Evolutionary conservation across 306 rosid genomes (phyloP).

Genomic region (Cajanus cajan): DNA sequence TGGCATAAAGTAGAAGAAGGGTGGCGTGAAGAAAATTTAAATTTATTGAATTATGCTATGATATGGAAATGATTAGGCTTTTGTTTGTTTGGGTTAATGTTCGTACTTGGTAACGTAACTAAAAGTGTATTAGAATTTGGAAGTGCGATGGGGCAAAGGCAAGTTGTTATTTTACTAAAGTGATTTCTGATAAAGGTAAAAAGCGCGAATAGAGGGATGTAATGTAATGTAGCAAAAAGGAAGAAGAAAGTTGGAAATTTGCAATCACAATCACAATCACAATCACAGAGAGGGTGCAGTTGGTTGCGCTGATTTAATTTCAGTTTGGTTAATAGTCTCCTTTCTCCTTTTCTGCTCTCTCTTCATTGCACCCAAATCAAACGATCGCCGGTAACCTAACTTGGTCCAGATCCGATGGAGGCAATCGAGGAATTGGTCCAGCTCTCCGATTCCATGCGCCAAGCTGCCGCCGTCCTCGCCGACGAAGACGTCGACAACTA

Average conservation of each 20-base stretch:
- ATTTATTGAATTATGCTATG: not conserved
- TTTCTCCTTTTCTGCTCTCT: no score
- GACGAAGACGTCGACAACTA: conserved; percentile 86
- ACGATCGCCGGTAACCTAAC: conserved; percentile 40
- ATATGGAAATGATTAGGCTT: not conserved
- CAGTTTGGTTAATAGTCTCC: not conserved
- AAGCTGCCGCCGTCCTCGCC: conserved; percentile 84
- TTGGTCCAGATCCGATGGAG: conserved; percentile 60
- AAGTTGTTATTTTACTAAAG: not conserved
- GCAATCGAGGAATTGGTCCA: conserved; percentile 83
- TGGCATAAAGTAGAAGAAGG: not conserved
- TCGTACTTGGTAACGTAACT: not conserved
- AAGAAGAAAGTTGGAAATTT: not conserved
- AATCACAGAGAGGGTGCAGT: not conserved
- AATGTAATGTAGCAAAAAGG: not conserved
- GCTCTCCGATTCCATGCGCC: conserved; percentile 93
- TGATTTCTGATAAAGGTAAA: not conserved
- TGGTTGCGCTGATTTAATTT: not conserved
- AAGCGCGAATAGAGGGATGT: not conserved
- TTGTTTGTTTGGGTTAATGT: not conserved
- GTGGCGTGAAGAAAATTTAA: not conserved
- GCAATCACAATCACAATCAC: not conserved
- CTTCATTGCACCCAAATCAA: conserved; percentile 4
- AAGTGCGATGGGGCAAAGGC: not conserved
- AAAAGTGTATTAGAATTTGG: not conserved